Evolutionary conservation across 768 basidiomycete species (phyloP), one percentile per base, ranked within the genome.

Genomic region (Hygrophorus russula): DNA sequence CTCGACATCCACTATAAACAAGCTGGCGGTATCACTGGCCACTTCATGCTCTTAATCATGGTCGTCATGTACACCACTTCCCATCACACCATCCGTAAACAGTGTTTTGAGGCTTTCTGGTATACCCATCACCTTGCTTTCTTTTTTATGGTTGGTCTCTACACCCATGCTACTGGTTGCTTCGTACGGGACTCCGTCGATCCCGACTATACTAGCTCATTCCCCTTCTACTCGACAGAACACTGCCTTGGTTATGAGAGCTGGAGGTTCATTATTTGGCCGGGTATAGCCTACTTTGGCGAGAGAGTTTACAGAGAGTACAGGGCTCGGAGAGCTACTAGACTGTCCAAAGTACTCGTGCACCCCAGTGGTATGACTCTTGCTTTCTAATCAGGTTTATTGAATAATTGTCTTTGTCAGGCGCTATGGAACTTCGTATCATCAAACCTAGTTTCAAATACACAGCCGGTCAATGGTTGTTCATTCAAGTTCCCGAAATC

Each of bases 61-160:
- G 60, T 97, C 51, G 59, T 91, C 53, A 90, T 94, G 74, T 94
- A 93, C 60, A 76, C 85, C 32, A 92, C 90, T 15, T 90, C 92
- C 2, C 88, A 92, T 62, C 71, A 77, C 56, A 90, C 85, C 63
- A 80, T 97, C 49, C 83, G 92, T 51, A 61, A 74, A 47, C 87
- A 91, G 61, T 87, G 80, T 67, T 96, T 93, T 62, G 92, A 97
- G 61, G 88, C 78, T 1, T 97, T 97, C 70, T 94, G 91, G 91
- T 94, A 92, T 61, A 92, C 91, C 28, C 92, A 94, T 51, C 92
- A 93, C 52, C 76, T 92, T 32, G 88, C 87, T 9, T 89, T 92
- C 71, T 88, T 92, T 67, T 92, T 93, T 68, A 87, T 93, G 79
- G 68, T 93, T 48, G 86, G 78, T 27, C 75, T 96, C 37, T 94